These are phyloP conservation scores for Boletus mariae DNA, from an alignment of 1,284 basidiomycete genomes.

Conservation along the genomic window DNA sequence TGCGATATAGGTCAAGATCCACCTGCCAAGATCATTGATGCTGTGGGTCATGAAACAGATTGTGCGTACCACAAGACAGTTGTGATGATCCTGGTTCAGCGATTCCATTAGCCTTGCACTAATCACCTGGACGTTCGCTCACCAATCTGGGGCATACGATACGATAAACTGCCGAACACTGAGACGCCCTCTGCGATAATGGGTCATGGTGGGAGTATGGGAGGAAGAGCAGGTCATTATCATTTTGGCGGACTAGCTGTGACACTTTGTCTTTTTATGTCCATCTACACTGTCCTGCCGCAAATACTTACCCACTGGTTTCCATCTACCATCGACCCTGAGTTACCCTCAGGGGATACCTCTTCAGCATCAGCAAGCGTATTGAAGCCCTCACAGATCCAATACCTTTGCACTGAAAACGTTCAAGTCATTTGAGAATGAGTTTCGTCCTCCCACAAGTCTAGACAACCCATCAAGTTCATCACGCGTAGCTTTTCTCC, in stretches of 20 bases:
- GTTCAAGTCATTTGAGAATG: no score
- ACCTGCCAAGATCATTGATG: slow-evolving; percentile 19
- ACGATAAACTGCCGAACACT: slow-evolving; percentile 17
- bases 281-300: no score
- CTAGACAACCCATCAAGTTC: slow-evolving; percentile 51
- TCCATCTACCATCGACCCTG: no score
- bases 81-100: slow-evolving; percentile 27
- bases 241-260: no score
- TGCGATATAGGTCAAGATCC: slow-evolving; percentile 46
- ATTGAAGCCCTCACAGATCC: no score
- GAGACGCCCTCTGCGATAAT: slow-evolving; percentile 8
- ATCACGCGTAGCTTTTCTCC: slow-evolving; percentile 4
- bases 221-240: background rate
- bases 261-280: no score
- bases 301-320: no score
- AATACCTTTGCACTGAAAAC: no score
- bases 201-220: background rate
- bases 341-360: no score
- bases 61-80: slow-evolving; percentile 22
- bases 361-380: no score
- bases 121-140: slow-evolving; percentile 6
- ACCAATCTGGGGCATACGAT: slow-evolving; percentile 33
- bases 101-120: no score
- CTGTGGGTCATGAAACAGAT: background rate
- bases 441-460: slow-evolving; percentile 28